These are phyloP conservation scores for Podospora tetraspora DNA, from an alignment of 495 filamentous ascomycete genomes.

Conservation along the genomic window DNA sequence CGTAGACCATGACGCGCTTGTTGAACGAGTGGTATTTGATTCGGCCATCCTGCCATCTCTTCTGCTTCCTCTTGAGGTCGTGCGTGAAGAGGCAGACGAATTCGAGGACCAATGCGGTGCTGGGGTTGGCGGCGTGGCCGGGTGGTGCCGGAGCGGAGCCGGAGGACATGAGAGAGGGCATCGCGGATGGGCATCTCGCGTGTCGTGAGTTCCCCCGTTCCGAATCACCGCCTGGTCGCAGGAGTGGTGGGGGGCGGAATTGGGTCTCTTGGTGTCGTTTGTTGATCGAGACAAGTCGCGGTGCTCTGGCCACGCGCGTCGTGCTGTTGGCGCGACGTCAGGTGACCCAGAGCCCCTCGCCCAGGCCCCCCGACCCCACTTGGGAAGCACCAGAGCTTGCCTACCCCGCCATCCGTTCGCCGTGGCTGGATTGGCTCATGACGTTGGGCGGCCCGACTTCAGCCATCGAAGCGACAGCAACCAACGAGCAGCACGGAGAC, in stretches of 20 bases:
- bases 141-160: slow-evolving; percentile 1
- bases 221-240: not conserved
- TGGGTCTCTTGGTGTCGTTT: not conserved
- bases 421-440: not conserved
- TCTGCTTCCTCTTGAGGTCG: slow-evolving; percentile 78
- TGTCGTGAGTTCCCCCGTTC: not conserved
- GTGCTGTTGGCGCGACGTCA: not conserved
- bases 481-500: not conserved
- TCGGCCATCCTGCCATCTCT: slow-evolving; percentile 89
- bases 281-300: not conserved
- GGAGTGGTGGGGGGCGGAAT: not conserved
- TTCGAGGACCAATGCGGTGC: slow-evolving; percentile 63
- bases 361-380: not conserved
- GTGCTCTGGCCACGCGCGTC: not conserved
- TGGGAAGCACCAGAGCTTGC: not conserved
- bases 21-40: slow-evolving; percentile 88
- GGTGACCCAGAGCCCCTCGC: not conserved
- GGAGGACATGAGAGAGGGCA: slow-evolving; percentile 22
- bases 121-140: slow-evolving; percentile 7
- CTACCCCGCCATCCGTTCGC: not conserved
- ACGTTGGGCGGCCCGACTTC: not conserved
- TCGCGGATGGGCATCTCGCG: slow-evolving; percentile 1
- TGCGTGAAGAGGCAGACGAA: slow-evolving; percentile 80
- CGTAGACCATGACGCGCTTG: slow-evolving; percentile 85
- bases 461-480: not conserved